Percentiles rank a stretch among this genome's conserved stretches.
These are phyloP conservation scores for Hortaea sp. DNA, from an alignment of 2,329 filamentous ascomycete species.

Conservation along the genomic window DNA sequence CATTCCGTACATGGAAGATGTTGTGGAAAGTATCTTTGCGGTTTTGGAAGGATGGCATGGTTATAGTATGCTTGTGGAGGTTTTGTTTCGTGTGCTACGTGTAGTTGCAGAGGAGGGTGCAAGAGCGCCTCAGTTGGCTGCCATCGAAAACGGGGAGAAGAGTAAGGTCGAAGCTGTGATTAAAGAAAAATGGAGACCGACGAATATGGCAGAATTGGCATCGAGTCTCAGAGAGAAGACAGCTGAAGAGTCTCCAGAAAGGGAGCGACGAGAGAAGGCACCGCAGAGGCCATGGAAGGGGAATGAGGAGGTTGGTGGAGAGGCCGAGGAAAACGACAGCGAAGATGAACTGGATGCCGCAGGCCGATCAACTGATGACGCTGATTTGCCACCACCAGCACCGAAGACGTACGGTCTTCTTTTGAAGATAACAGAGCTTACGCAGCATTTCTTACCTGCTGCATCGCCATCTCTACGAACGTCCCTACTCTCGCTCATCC, in stretches of 20 bases:
- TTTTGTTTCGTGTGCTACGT: constrained; percentile 70
- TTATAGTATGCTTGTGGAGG: constrained; percentile 75
- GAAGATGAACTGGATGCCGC: constrained; percentile 15
- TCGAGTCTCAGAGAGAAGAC: constrained; percentile 7
- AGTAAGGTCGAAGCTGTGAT: constrained; percentile 1
- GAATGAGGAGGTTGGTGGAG: constrained; percentile 28
- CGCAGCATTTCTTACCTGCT: constrained; percentile 83
- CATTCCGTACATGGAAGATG: constrained; percentile 82
- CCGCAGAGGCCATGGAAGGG: constrained; percentile 21
- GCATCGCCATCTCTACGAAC: constrained; percentile 68
- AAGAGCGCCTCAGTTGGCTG: constrained; percentile 42
- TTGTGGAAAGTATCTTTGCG: constrained; percentile 82
- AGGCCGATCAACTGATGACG: constrained; percentile 14
- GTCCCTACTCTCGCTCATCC: constrained; percentile 67
- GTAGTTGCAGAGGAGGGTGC: constrained; percentile 77
- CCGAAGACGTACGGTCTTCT: constrained; percentile 75
- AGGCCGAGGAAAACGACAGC: constrained; percentile 14
- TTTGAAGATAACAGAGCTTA: constrained; percentile 68
- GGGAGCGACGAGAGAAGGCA: constrained; percentile 4
- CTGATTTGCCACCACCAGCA: constrained; percentile 44
- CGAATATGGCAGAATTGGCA: constrained; percentile 37
- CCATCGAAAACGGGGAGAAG: constrained; percentile 24
- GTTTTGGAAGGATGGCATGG: constrained; percentile 93
- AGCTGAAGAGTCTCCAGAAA: not conserved
- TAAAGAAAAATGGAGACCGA: constrained; percentile 13